Conservation (phyloP, 345 rosid species). For the Eucalyptus polyanthemos region DNA sequence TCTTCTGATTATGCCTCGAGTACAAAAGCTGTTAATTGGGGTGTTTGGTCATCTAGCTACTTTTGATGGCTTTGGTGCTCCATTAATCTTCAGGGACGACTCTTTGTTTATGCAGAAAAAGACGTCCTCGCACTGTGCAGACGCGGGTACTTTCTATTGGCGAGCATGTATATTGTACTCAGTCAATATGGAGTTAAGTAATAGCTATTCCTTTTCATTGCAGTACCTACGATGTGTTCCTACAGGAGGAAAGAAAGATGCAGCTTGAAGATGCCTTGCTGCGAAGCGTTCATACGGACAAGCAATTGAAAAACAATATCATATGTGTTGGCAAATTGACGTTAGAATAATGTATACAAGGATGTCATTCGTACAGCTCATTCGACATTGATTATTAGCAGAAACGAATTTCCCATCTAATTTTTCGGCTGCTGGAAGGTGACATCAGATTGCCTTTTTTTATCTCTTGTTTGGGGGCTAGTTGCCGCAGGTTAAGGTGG, state of each 20-base stretch:
- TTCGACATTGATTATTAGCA: not conserved
- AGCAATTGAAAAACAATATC: not conserved
- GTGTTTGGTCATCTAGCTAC: not conserved
- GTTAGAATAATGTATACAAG: not conserved
- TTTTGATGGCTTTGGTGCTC: not conserved
- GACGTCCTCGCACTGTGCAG: not conserved
- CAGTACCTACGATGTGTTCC: not conserved
- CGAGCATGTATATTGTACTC: not conserved
- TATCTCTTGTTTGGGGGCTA: not conserved
- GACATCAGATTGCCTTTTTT: not conserved
- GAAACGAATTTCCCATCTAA: not conserved
- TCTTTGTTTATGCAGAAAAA: not conserved
- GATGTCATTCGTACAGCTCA: not conserved
- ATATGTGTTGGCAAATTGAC: constrained; percentile 7
- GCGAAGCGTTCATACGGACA: constrained; percentile 5
- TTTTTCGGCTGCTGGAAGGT: not conserved
- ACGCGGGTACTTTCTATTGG: not conserved
- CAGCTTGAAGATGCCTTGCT: constrained; percentile 13
- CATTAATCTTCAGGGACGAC: not conserved
- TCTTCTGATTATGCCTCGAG: not conserved
- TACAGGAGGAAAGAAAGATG: not conserved
- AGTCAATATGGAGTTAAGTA: not conserved
- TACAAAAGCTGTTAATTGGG: not conserved
- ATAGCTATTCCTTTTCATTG: not conserved
- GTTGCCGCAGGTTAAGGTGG: not conserved